Evolutionary conservation across 1,284 basidiomycete genomes (phyloP), one percentile per base, ranked within the genome.

Genomic region (Coniophora puteana): DNA sequence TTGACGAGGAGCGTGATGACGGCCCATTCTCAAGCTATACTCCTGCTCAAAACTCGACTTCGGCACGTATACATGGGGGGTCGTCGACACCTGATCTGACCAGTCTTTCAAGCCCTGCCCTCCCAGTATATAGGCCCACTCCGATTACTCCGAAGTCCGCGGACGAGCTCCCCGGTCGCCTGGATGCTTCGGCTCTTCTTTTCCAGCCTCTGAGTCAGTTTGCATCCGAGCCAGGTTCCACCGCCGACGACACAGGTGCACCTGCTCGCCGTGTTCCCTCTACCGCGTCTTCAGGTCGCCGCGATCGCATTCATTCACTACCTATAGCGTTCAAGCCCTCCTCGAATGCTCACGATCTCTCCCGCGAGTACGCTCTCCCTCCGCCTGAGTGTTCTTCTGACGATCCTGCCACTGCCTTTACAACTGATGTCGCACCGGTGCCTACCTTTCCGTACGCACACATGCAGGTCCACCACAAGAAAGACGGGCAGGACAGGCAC

Each of bases 181-280:
- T 61, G 13, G 48, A 49, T 31, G 21, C 52, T 22, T 59, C 60
- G 23, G 48, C 58, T n/a, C 36, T 62, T 22, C 28, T 64, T 14
- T 40, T 59, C 26, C 58, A 56, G 28, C 61, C 61, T 13, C 23
- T 61, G n/a, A n/a, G n/a, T n/a, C n/a, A n/a, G n/a, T n/a, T n/a
- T n/a, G n/a, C n/a, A n/a, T n/a, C n/a, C n/a, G n/a, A n/a, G n/a
- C n/a, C n/a, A n/a, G n/a, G n/a, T n/a, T n/a, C n/a, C n/a, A n/a
- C n/a, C n/a, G n/a, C n/a, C n/a, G n/a, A n/a, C 4, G 20, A 44
- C 1, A 20, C 46, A 14, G 45, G 37, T 31, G 48, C 47, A 33
- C 25, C 48, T 5, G n/a, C n/a, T n/a, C n/a, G n/a, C n/a, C n/a
- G n/a, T n/a, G n/a, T n/a, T n/a, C n/a, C n/a, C n/a, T n/a, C n/a